Conservation (phyloP, 1,284 basidiomycete genomes). For the Grifola frondosa region DNA sequence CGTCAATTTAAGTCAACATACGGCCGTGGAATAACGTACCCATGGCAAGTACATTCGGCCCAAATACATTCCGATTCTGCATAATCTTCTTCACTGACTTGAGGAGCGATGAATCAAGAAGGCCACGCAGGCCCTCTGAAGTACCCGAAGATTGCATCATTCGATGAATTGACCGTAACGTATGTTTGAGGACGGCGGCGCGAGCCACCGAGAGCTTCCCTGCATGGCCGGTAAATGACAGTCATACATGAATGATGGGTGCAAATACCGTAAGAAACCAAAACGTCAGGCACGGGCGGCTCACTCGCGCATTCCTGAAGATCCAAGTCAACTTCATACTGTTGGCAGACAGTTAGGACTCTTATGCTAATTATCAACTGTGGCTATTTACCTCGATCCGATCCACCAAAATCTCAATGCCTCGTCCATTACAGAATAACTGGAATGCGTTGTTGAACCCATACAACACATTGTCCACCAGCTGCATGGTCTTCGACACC, state of each 20-base stretch:
- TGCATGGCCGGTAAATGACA: constrained; percentile 23
- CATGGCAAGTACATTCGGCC: constrained; percentile 82
- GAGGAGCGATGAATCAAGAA: constrained; percentile 90
- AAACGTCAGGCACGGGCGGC: constrained; percentile 47
- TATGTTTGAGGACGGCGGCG: constrained; percentile 80
- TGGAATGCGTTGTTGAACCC: constrained; percentile 87
- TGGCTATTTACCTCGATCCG: constrained; percentile 71
- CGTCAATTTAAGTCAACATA: constrained; percentile 3
- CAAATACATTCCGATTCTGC: constrained; percentile 80
- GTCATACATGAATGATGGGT: background rate
- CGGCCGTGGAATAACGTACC: constrained; percentile 43
- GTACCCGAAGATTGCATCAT: constrained; percentile 97
- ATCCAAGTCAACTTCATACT: constrained; percentile 75
- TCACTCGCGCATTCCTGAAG: constrained; percentile 54
- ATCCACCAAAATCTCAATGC: constrained; percentile 83
- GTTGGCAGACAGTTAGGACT: constrained; percentile 10
- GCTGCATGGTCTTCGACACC: constrained; percentile 85
- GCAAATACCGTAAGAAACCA: constrained; percentile 54
- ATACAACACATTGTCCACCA: constrained; percentile 92
- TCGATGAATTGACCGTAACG: constrained; percentile 91
- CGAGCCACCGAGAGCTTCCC: constrained; percentile 67
- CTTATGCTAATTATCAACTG: constrained; percentile 9
- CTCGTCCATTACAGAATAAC: constrained; percentile 83
- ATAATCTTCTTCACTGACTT: constrained; percentile 90
- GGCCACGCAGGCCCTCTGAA: constrained; percentile 89